These are phyloP conservation scores for Penicillium diatomitis DNA, from an alignment of 495 filamentous ascomycete genomes.

Conservation along the genomic window DNA sequence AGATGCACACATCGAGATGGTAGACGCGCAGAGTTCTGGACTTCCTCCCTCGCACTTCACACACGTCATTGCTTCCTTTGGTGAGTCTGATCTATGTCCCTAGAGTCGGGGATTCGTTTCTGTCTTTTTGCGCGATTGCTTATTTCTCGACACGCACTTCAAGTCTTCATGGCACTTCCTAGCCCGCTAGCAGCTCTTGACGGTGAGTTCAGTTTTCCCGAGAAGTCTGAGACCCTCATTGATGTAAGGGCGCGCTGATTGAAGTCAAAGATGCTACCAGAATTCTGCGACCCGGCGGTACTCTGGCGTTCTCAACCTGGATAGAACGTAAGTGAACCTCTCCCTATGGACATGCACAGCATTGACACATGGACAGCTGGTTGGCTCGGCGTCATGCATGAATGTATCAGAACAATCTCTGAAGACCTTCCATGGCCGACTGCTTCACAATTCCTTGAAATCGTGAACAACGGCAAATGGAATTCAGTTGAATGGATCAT, in stretches of 20 bases:
- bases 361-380: conserved; percentile 16
- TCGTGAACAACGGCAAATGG: conserved; percentile 22
- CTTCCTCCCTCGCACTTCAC: conserved; percentile 21
- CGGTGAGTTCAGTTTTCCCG: conserved; percentile 8
- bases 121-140: not conserved
- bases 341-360: no score
- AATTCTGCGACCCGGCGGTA: conserved; percentile 30
- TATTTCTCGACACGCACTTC: not conserved
- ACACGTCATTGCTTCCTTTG: conserved; percentile 30
- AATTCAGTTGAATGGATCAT: conserved; percentile 20
- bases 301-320: conserved; percentile 27
- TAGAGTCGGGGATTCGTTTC: not conserved
- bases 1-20: conserved; percentile 17
- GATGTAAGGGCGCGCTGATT: no score
- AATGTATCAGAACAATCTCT: conserved; percentile 20
- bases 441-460: conserved; percentile 15
- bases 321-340: conserved; percentile 19
- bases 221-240: no score
- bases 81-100: conserved; percentile 5
- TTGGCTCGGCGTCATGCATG: conserved; percentile 20
- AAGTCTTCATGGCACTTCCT: conserved; percentile 22
- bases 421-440: conserved; percentile 21
- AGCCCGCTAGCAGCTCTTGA: conserved; percentile 19
- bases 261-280: conserved; percentile 21
- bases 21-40: conserved; percentile 27